Base-by-base conservation (phyloP, 1,284 basidiomycete genomes). In the Sphaerobolus stellatus region DNA sequence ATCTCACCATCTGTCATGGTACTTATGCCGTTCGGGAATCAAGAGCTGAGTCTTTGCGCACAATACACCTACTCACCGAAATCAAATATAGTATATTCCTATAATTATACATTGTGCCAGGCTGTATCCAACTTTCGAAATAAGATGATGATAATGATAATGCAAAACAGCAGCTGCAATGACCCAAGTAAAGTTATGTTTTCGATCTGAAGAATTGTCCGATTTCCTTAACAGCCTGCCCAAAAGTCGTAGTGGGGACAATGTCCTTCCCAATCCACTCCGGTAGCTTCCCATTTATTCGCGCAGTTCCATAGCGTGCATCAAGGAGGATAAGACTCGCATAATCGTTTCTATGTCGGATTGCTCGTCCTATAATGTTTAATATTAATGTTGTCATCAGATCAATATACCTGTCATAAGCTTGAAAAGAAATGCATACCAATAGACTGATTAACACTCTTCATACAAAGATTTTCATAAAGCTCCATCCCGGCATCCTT, bases 381-480 rank as follows among this genome's bases (percentile, higher is more conserved):
- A 20, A 58, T 33, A 16, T 44, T 18, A 43, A 43, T 29, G 44
- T n/a, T n/a, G n/a, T n/a, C n/a, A n/a, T n/a, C n/a, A n/a, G n/a
- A n/a, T n/a, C n/a, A n/a, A n/a, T n/a, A n/a, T n/a, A n/a, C n/a
- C n/a, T 45, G 38, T 22, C 33, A 61, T 13, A 9, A 61, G 8
- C 38, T 28, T 20, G 25, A 43, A 34, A 22, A 52, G 41, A 45
- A n/a, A 27, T 4, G 66, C 83, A 53, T 58, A 88, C 94, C 95
- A 58, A 99, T 98, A 54, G 91, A 94, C 69, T 99, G 96, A 71
- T 99, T 99, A 40, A 98, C 94, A 0, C 94, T 83, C 61, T 92
- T 92, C 92, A 98, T 97, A 66, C 94, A 97, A 76, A 94, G 82
- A 68, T 95, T 95, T 73, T 90, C 87, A 69, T 96, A 96, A 45